phyloP scores from a whole-genome alignment of 2,329 filamentous ascomycete species.

The Ophiostoma angusticollis region DNA sequence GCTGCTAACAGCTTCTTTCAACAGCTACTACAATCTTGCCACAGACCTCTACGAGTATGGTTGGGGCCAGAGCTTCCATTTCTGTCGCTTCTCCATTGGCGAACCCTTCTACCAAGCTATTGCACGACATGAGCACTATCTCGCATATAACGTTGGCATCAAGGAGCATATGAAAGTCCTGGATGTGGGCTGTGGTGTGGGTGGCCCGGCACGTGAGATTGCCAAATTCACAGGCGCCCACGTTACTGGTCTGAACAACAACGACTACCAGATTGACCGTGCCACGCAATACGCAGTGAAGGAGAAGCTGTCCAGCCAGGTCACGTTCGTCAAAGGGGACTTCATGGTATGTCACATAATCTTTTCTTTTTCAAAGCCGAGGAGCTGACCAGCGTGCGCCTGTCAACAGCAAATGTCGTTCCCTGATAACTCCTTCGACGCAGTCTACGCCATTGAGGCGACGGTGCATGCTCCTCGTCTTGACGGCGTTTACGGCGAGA shows the following conservation, averaged over 20 bases:
- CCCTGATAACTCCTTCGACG: conserved; percentile 82
- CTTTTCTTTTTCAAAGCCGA: not conserved
- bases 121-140: conserved; percentile 94
- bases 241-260: conserved; percentile 92
- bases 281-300: conserved; percentile 74
- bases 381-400: not conserved
- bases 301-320: conserved; percentile 66
- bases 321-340: conserved; percentile 84
- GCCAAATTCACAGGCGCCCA: conserved; percentile 88
- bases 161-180: conserved; percentile 79
- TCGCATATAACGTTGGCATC: conserved; percentile 79
- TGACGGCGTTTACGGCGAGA: conserved; percentile 86
- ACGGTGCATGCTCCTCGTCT: conserved; percentile 88
- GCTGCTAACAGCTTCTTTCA: not conserved
- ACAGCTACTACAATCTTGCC: conserved; percentile 73
- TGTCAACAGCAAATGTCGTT: conserved; percentile 65
- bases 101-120: conserved; percentile 87
- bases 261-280: conserved; percentile 96
- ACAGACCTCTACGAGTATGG: conserved; percentile 95
- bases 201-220: conserved; percentile 89
- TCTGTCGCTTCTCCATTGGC: conserved; percentile 80
- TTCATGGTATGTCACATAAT: conserved; percentile 56
- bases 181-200: conserved; percentile 94
- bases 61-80: conserved; percentile 95
- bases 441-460: conserved; percentile 93